Percentiles rank a stretch among this genome's conserved stretches.
phyloP scores from a whole-genome alignment of 371 early-diverging fungal genomes.

The Massospora cicadina region DNA sequence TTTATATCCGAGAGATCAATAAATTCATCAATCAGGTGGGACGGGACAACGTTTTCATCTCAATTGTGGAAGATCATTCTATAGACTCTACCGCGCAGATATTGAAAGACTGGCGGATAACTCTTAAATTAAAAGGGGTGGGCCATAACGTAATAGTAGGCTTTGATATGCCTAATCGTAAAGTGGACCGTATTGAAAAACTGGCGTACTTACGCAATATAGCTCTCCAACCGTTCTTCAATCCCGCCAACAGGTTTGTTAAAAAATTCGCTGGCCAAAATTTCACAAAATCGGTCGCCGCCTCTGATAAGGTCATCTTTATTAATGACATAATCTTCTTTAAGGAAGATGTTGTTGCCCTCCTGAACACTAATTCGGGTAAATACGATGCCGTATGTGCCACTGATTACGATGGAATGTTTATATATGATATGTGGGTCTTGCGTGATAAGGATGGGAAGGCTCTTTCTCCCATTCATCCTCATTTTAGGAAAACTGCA shows the following conservation, averaged over 20 bases:
- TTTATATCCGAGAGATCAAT: neutral
- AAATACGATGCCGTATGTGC: conserved; percentile 1
- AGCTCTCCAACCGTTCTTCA: neutral
- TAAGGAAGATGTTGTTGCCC: neutral
- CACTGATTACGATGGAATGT: conserved; percentile 1
- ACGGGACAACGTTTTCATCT: neutral
- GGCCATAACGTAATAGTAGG: neutral
- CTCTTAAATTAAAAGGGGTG: neutral
- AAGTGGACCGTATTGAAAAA: neutral
- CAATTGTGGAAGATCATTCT: neutral
- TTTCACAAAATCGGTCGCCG: neutral
- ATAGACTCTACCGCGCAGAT: neutral
- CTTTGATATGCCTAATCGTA: neutral
- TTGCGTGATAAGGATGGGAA: neutral
- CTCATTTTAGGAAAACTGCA: neutral
- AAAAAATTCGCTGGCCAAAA: no score
- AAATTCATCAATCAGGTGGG: neutral
- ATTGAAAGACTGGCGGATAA: neutral
- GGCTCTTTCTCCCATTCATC: neutral
- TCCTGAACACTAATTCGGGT: neutral
- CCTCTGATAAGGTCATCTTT: neutral
- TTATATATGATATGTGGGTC: neutral
- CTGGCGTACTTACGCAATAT: neutral
- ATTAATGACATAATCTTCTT: neutral
- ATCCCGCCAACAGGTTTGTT: no score